Conservation (phyloP, 768 basidiomycete species). For the Crassisporium funariophilum region DNA sequence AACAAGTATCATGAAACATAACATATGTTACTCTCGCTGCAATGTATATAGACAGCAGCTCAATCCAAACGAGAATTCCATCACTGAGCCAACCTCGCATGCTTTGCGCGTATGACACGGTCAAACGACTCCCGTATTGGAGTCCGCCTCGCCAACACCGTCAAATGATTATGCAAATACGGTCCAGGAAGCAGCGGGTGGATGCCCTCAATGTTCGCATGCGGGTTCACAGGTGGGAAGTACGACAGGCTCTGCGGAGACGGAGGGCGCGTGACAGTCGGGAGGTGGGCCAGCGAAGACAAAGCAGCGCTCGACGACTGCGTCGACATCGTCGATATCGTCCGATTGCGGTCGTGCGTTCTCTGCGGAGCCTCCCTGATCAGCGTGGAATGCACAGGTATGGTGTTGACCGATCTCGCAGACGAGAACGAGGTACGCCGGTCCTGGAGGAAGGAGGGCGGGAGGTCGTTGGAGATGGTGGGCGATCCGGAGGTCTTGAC, state of each 20-base stretch:
- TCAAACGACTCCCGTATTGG: conserved; percentile 75
- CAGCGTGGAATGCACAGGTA: conserved; percentile 19
- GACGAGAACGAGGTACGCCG: conserved; percentile 41
- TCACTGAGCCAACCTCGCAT: conserved; percentile 19
- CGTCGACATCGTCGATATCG: conserved; percentile 44
- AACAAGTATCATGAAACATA: conserved; percentile 12
- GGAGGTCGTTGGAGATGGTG: conserved; percentile 27
- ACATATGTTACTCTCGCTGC: conserved; percentile 1
- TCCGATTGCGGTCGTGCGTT: conserved; percentile 30
- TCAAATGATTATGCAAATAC: conserved; percentile 71
- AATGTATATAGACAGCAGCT: conserved; percentile 2
- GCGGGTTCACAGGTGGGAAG: conserved; percentile 66
- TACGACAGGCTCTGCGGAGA: conserved; percentile 54
- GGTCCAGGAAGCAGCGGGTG: conserved; percentile 75
- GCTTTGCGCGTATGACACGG: conserved; percentile 61
- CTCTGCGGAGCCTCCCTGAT: conserved; percentile 22
- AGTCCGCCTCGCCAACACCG: conserved; percentile 62
- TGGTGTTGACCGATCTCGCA: conserved; percentile 28
- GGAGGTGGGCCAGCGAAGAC: conserved; percentile 57
- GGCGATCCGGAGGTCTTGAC: conserved; percentile 26
- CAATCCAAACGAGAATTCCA: background rate
- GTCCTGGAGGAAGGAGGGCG: conserved; percentile 28
- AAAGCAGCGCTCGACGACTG: conserved; percentile 57
- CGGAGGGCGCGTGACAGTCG: conserved; percentile 46
- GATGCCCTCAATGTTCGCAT: conserved; percentile 56